Conservation (phyloP, 331 rosid species). For the Rhamnella rubrinervis region DNA sequence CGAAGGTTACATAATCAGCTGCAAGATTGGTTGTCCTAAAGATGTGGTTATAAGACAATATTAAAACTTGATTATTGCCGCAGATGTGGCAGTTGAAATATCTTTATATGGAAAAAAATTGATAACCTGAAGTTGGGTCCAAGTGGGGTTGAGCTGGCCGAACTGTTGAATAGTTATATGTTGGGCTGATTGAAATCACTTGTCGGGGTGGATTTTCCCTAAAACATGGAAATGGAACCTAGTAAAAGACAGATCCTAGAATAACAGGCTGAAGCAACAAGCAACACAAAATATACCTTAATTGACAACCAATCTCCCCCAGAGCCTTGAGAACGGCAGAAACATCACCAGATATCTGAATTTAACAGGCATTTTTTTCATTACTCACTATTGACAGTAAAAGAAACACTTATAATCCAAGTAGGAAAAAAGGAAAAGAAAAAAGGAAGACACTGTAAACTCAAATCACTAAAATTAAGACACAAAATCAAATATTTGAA, state of each 20-base stretch:
- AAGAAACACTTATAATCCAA: neutral
- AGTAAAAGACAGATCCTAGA: slow-evolving; percentile 19
- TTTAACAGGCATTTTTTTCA: slow-evolving; percentile 23
- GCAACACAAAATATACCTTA: slow-evolving; percentile 56
- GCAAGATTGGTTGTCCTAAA: slow-evolving; percentile 99
- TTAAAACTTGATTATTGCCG: slow-evolving; percentile 62
- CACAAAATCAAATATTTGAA: too few relatives aligned
- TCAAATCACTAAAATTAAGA: too few relatives aligned
- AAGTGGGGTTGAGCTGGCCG: slow-evolving; percentile 64
- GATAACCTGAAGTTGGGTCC: slow-evolving; percentile 93
- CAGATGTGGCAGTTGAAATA: slow-evolving; percentile 43
- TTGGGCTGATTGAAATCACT: slow-evolving; percentile 90
- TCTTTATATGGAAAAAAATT: slow-evolving; percentile 40
- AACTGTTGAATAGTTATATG: slow-evolving; percentile 66
- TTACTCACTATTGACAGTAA: slow-evolving; percentile 9
- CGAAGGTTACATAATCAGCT: slow-evolving; percentile 95
- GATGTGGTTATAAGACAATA: slow-evolving; percentile 88
- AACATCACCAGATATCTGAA: slow-evolving; percentile 81
- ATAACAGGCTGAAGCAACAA: neutral
- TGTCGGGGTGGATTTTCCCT: slow-evolving; percentile 90
- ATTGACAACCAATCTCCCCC: slow-evolving; percentile 81
- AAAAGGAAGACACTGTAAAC: neutral
- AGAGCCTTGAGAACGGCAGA: slow-evolving; percentile 77
- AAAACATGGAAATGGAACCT: slow-evolving; percentile 13
- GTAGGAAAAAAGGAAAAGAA: neutral